Evolutionary conservation across 257 asterid genomes (phyloP), one percentile per base, ranked within the genome.

Genomic region (Plantago major): DNA sequence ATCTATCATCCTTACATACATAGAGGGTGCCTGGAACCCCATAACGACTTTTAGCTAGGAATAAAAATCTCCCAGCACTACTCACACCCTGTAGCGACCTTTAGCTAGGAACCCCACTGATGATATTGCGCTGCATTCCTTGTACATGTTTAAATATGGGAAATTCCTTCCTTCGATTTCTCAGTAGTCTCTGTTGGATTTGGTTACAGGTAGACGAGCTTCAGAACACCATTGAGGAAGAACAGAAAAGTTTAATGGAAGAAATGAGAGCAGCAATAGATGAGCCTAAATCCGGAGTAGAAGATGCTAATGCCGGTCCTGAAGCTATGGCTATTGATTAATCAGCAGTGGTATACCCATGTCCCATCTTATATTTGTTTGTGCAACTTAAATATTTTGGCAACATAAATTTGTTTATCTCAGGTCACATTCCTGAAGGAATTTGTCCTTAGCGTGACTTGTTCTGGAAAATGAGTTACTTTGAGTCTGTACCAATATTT

Each of bases 171-270:
- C 38, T 62, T 18, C 16, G 48, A 26, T 64, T 63, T 45, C 68
- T 66, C 12, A 67, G 46, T 67, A 42, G 38, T 65, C 42, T 4
- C 56, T 46, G 18, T 42, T 42, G 30, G 42, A 22, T 58, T 62
- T 69, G 62, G 11, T 63, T 55, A 14, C 83, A 92, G 97, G 98
- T 92, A 75, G 98, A 92, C 78, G 98, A 89, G 78, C 70, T 92
- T 65, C 98, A 92, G 57, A 83, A 69, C 81, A 89, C 96, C 50
- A 82, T 92, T 52, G 98, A 89, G 82, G 98, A 89, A 46, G 98
- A 89, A 56, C 93, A 92, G 57, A 72, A 77, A 77, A 84, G 71
- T 73, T 76, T 91, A 80, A 71, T 81, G 67, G 98, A 91, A 80
- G 98, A 91, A 79, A 79, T 82, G 86, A 74, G 95, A 76, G 63